Evolutionary conservation across 768 basidiomycete genomes (phyloP), one percentile per base, ranked within the genome.

Genomic region (Mycena rebaudengoi): DNA sequence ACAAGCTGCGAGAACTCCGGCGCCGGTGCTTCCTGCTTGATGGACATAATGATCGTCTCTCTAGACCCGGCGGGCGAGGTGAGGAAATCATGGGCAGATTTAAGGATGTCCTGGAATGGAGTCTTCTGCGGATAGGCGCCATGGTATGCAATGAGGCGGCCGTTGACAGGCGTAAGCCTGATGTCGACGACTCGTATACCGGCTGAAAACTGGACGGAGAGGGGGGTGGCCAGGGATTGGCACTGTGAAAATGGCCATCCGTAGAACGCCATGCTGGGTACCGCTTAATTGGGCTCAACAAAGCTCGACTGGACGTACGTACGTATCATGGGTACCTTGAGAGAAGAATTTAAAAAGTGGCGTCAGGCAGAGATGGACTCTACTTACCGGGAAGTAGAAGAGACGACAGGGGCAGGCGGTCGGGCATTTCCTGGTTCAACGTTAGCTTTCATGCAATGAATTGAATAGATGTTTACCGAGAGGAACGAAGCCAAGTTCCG

Each of bases 211-310:
- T 98, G 96, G 20, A 80, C 76, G 28, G 78, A 78, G 25, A 97
- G 85, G 0, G 89, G 85, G 0, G 86, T 90, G 5, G 76, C 72
- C 10, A 78, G 78, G 33, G 86, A 85, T 74, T 98, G 95, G 71
- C 96, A 98, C 73, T 97, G 94, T 0, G 92, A 91, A 35, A 96
- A 78, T 0, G 91, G 92, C 88, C 91, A 93, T 14, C 92, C 91
- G 67, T 94, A 90, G 65, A 94, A 87, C 10, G 94, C 90, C 88
- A 95, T 89, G 5, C 90, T 91, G 71, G 61, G 63, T 13, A 37
- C 37, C 32, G 18, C 62, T 46, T 46, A 69, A 52, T 37, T 29
- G 14, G 28, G 21, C 11, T 18, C 23, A 28, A 20, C 5, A 41
- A 29, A 13, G 28, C 39, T 23, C 30, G 32, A 32, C 40, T 32